Base-by-base conservation (phyloP, 2,329 filamentous ascomycete species). In the Pseudogymnoascus sp. region DNA sequence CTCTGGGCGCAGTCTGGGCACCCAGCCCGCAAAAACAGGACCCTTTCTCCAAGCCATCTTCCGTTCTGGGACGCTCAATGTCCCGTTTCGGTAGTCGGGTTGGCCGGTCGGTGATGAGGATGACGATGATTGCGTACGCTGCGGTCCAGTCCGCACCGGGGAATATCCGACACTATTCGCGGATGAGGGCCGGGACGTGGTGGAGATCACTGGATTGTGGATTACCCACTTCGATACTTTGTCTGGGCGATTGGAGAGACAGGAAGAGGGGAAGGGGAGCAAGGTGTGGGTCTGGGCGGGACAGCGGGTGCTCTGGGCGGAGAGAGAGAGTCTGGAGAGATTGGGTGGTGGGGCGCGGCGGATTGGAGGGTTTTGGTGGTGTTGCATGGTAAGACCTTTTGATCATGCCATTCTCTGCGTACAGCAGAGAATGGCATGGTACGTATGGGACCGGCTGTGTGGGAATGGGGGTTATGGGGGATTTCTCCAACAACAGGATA, bases 111-210 rank as follows among this genome's bases (percentile, higher is more conserved):
- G 9, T 30, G 43, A 50, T 30, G 43, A 30, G 16, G 43, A 50
- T 50, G 43, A 30, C 8, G 43, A 30, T 50, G 43, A 50, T 9
- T 14, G 22, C n/a, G 14, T 50, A n/a, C 8, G 43, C n/a, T 50
- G 43, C 25, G 43, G 43, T 50, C 43, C 43, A 50, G 43, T 50
- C 43, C 43, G 43, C 43, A 6, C 43, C 43, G 43, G 43, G 4
- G 25, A 54, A 54, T 54, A 16, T 54, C 43, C 43, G 43, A 54
- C 43, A 54, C 43, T 54, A 54, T 54, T 54, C 43, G 25, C 43
- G 43, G 43, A 22, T 54, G 43, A 54, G 43, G 43, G 43, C 12
- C 43, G 43, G 43, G 43, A 8, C 43, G 43, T 16, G 43, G 43
- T 50, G 43, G 43, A 16, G 43, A 50, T 25, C 22, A 25, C 43